Conservation (phyloP, 2,329 filamentous ascomycete species). For the Diaporthe batatas region DNA sequence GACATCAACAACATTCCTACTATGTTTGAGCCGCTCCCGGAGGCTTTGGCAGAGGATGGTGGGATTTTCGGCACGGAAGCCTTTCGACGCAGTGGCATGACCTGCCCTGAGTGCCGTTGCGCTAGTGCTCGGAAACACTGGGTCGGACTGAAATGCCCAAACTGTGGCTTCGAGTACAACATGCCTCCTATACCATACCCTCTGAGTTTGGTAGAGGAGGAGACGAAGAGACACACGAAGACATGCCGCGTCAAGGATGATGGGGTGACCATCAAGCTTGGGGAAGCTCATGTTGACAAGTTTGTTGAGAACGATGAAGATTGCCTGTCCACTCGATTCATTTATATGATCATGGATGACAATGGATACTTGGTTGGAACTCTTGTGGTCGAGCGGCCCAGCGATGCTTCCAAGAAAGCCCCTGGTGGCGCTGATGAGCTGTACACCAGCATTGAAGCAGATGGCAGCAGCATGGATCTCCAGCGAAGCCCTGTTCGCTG, state of each 20-base stretch:
- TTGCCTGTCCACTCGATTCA: slow-evolving; percentile 44
- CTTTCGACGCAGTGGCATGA: slow-evolving; percentile 69
- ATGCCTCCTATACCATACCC: slow-evolving; percentile 16
- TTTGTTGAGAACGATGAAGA: slow-evolving; percentile 15
- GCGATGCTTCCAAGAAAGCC: slow-evolving; percentile 54
- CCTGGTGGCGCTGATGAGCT: slow-evolving; percentile 71
- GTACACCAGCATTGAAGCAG: slow-evolving; percentile 60
- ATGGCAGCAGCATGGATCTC: slow-evolving; percentile 60
- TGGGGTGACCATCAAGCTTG: slow-evolving; percentile 11
- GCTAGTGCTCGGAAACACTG: slow-evolving; percentile 73
- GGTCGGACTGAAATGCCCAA: slow-evolving; percentile 73
- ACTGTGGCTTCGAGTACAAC: slow-evolving; percentile 60
- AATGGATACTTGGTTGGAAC: slow-evolving; percentile 60
- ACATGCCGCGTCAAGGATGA: neutral
- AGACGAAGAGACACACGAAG: neutral
- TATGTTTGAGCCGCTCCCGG: slow-evolving; percentile 53
- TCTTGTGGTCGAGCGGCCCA: slow-evolving; percentile 70
- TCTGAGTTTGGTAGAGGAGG: slow-evolving; percentile 8
- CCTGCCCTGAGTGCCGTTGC: slow-evolving; percentile 73
- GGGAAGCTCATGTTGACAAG: neutral
- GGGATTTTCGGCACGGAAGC: slow-evolving; percentile 59
- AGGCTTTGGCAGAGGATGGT: slow-evolving; percentile 48
- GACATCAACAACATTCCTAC: slow-evolving; percentile 52
- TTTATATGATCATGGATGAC: slow-evolving; percentile 61
- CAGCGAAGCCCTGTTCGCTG: slow-evolving; percentile 56